Evolutionary conservation across 768 basidiomycete genomes (phyloP), one percentile per base, ranked within the genome.

Genomic region (Leccinum uliginosum): DNA sequence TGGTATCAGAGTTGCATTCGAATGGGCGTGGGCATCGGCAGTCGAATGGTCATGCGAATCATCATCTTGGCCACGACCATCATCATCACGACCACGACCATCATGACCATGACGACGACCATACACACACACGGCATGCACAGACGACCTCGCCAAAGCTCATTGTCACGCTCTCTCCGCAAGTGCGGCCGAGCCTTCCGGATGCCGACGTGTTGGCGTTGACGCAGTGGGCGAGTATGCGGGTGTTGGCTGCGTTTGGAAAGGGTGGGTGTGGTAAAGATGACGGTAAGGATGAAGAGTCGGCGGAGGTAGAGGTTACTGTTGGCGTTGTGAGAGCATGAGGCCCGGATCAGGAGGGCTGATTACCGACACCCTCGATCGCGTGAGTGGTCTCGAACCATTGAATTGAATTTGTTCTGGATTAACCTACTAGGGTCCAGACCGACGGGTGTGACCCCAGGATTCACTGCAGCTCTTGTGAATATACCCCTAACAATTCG

Each of bases 81-180:
- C 53, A 51, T 27, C 58, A 65, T 35, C 43, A 51, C 12, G 50
- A 64, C 9, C 38, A 40, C 51, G 51, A 53, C 23, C 57, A 65
- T 38, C 44, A 50, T 43, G 48, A 55, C 12, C 67, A 64, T 1
- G 54, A 30, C 21, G 21, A 15, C 35, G 17, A 38, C 35, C 38
- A 40, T n/a, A 4, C n/a, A 40, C n/a, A 40, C 10, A 8, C 9
- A 40, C 8, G n/a, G 11, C n/a, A 5, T n/a, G 4, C 38, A 19
- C 48, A 23, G 11, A 55, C 40, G 53, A 62, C 66, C 8, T 68
- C 75, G 12, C 73, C 78, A 21, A 63, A 69, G n/a, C 75, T 92
- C 57, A 80, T 96, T 14, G 84, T 91, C 29, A 91, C 93, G 29
- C 75, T 95, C 24, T 87, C 92, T 67, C 72, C 91, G 45, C 91